Percentiles rank a stretch among this genome's conserved stretches.
These are phyloP conservation scores for Fraxinus velutina DNA, from an alignment of 305 asterid species.

Conservation along the genomic window DNA sequence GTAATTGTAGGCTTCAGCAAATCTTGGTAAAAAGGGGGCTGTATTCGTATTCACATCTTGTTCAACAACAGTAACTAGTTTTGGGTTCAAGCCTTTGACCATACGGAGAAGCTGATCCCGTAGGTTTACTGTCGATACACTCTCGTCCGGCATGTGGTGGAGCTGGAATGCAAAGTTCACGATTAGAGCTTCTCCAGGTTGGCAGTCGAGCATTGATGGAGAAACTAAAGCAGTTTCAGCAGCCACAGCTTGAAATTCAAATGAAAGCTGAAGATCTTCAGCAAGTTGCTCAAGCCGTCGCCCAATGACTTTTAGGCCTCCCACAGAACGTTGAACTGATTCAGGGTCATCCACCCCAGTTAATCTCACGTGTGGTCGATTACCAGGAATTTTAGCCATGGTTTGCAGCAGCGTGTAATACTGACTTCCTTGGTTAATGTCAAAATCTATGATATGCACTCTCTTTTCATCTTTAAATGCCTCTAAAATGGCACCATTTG, in stretches of 20 bases:
- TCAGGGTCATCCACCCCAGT: conserved; percentile 95
- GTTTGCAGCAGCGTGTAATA: conserved; percentile 81
- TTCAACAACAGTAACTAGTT: conserved; percentile 74
- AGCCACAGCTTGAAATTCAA: conserved; percentile 63
- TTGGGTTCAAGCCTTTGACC: conserved; percentile 78
- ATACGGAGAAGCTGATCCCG: conserved; percentile 86
- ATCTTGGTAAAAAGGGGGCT: conserved; percentile 72
- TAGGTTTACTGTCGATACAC: conserved; percentile 68
- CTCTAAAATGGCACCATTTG: conserved; percentile 77
- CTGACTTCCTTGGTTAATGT: conserved; percentile 92
- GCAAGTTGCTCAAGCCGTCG: conserved; percentile 68
- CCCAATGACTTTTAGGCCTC: conserved; percentile 60
- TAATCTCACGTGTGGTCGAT: conserved; percentile 53
- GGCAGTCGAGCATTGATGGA: conserved; percentile 48
- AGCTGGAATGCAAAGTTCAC: conserved; percentile 96
- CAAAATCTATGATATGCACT: conserved; percentile 83
- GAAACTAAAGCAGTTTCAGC: conserved; percentile 61
- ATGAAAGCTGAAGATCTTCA: conserved; percentile 50
- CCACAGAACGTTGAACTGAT: conserved; percentile 69
- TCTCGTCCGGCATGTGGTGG: conserved; percentile 95
- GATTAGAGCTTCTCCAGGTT: conserved; percentile 60
- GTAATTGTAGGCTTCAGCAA: conserved; percentile 69
- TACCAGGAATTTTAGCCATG: conserved; percentile 47
- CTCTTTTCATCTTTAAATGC: conserved; percentile 54
- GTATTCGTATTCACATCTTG: conserved; percentile 91